phyloP scores from a whole-genome alignment of 2,329 filamentous ascomycete species.

The Gnomoniopsis sp. region DNA sequence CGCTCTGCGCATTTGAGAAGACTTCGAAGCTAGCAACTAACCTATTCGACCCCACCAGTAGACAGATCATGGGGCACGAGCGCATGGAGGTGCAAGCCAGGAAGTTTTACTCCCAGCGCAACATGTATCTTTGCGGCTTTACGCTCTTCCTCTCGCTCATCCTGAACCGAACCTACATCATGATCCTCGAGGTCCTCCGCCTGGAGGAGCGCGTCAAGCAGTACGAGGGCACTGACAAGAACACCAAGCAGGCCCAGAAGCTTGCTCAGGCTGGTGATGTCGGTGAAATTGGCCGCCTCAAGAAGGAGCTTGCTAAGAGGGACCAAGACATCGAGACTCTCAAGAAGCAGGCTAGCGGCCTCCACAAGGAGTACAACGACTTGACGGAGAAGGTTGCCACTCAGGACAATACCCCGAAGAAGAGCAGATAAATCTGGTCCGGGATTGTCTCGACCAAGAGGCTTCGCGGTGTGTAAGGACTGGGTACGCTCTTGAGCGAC shows the following conservation, averaged over 20 bases:
- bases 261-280: conserved; percentile 69
- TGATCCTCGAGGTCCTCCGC: conserved; percentile 88
- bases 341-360: conserved; percentile 86
- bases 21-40: conserved; percentile 19
- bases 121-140: conserved; percentile 99
- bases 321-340: conserved; percentile 80
- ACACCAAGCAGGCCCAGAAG: conserved; percentile 67
- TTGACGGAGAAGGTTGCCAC: conserved; percentile 77
- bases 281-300: conserved; percentile 69
- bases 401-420: conserved; percentile 52
- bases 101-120: conserved; percentile 99
- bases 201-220: conserved; percentile 89
- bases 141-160: conserved; percentile 98
- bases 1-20: background rate
- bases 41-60: conserved; percentile 21
- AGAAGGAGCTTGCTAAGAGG: conserved; percentile 71
- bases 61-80: conserved; percentile 78
- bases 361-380: conserved; percentile 81
- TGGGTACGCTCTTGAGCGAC: background rate
- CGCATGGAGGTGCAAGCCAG: conserved; percentile 98
- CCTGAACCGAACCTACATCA: conserved; percentile 96
- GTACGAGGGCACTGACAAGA: conserved; percentile 63
- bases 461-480: background rate
- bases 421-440: conserved; percentile 44
- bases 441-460: background rate